Evolutionary conservation across 1,139 yeast genomes (phyloP).

Genomic region (Suhomyces taliae): DNA sequence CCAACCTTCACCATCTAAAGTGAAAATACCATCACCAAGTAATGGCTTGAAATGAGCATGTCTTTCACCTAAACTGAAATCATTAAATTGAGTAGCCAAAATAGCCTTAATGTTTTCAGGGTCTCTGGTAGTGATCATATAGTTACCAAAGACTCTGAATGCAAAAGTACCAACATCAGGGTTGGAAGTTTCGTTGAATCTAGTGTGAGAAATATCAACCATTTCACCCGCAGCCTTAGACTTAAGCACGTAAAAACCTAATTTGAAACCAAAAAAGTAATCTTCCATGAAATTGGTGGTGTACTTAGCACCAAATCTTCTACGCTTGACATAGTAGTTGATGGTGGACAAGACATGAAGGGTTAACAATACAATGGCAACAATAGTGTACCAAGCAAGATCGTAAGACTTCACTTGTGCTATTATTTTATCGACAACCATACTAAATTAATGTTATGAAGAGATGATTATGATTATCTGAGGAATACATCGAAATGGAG

Average conservation of each 20-base stretch:
- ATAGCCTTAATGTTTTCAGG: slow-evolving; percentile 38
- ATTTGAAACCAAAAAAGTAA: slow-evolving; percentile 15
- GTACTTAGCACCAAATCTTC: slow-evolving; percentile 13
- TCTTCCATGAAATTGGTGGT: slow-evolving; percentile 8
- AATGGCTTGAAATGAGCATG: slow-evolving; percentile 42
- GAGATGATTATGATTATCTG: no score
- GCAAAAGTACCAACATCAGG: slow-evolving; percentile 15
- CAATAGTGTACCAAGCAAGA: slow-evolving; percentile 1
- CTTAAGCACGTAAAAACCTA: slow-evolving; percentile 7
- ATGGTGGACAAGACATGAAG: slow-evolving; percentile 1
- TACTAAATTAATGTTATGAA: no score
- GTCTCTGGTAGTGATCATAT: slow-evolving; percentile 19
- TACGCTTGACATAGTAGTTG: background rate
- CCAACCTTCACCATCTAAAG: slow-evolving; percentile 58
- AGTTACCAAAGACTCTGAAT: slow-evolving; percentile 16
- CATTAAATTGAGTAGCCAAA: slow-evolving; percentile 48
- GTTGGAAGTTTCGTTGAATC: slow-evolving; percentile 6
- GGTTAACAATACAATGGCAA: background rate
- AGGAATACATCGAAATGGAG: no score
- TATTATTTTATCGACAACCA: background rate
- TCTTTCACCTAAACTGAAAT: slow-evolving; percentile 52
- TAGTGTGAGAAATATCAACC: slow-evolving; percentile 10
- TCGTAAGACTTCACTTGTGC: background rate
- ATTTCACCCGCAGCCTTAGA: slow-evolving; percentile 14
- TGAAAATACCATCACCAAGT: slow-evolving; percentile 59